Conservation (phyloP, 192 early-diverging fungal species). For the Coemansia reversa region DNA sequence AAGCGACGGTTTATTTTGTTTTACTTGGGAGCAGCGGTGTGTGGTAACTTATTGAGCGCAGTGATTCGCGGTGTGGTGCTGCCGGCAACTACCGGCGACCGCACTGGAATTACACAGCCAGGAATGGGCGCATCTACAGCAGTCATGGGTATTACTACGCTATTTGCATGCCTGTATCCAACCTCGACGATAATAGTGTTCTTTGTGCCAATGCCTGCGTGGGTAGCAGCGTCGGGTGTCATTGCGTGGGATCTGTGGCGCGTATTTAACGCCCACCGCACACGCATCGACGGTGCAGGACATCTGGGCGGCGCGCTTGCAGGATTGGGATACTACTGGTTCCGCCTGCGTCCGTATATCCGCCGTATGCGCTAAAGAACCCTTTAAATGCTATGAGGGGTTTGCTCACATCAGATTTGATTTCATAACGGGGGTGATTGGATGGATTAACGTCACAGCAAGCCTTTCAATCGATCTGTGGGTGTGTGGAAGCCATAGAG, state of each 20-base stretch:
- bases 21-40: conserved; percentile 36
- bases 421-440: background rate
- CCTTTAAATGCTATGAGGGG: background rate
- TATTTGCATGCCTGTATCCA: conserved; percentile 51
- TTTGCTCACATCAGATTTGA: conserved; percentile 1
- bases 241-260: conserved; percentile 44
- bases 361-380: conserved; percentile 34
- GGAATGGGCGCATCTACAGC: conserved; percentile 52
- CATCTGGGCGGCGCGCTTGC: conserved; percentile 54
- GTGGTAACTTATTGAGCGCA: conserved; percentile 35
- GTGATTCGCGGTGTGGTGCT: conserved; percentile 24
- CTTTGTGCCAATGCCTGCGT: conserved; percentile 45
- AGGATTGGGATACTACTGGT: conserved; percentile 55
- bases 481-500: background rate
- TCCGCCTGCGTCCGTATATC: conserved; percentile 40
- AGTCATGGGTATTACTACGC: conserved; percentile 39
- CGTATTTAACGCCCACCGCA: conserved; percentile 12
- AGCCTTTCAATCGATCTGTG: background rate
- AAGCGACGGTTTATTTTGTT: conserved; percentile 28
- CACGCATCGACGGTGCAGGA: conserved; percentile 48
- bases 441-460: background rate
- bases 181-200: conserved; percentile 36
- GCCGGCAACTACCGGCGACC: conserved; percentile 12
- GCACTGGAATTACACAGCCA: conserved; percentile 10
- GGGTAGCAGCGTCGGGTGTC: conserved; percentile 41